phyloP scores from a whole-genome alignment of 1,284 basidiomycete genomes.

The Ceratobasidium sp. region DNA sequence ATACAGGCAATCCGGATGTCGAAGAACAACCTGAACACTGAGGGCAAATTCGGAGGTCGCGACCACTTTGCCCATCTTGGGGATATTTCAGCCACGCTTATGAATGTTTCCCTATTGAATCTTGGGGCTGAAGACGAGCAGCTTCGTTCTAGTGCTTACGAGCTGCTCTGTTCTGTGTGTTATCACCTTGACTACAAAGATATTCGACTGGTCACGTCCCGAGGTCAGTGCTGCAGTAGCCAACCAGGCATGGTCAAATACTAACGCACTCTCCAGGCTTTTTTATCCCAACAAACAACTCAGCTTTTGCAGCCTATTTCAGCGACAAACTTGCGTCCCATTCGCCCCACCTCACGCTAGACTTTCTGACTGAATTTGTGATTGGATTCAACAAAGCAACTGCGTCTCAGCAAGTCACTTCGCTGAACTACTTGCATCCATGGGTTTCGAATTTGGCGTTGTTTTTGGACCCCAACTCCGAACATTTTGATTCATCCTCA shows the following conservation, averaged over 20 bases:
- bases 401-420: slow-evolving; percentile 70
- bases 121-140: slow-evolving; percentile 77
- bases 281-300: slow-evolving; percentile 77
- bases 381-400: slow-evolving; percentile 63
- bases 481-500: slow-evolving; percentile 73
- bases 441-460: slow-evolving; percentile 84
- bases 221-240: slow-evolving; percentile 62
- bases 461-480: slow-evolving; percentile 75
- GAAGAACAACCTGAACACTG: slow-evolving; percentile 72
- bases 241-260: slow-evolving; percentile 42
- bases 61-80: slow-evolving; percentile 80
- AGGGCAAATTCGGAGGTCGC: slow-evolving; percentile 62
- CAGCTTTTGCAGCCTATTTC: slow-evolving; percentile 69
- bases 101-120: slow-evolving; percentile 84
- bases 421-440: slow-evolving; percentile 81
- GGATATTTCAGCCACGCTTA: slow-evolving; percentile 82
- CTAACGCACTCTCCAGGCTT: slow-evolving; percentile 60
- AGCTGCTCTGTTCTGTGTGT: slow-evolving; percentile 80
- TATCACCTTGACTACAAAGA: slow-evolving; percentile 81
- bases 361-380: slow-evolving; percentile 85
- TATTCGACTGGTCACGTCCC: slow-evolving; percentile 70
- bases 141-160: slow-evolving; percentile 79
- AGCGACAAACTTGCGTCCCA: slow-evolving; percentile 78
- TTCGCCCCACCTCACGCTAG: slow-evolving; percentile 82
- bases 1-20: slow-evolving; percentile 71